Evolutionary conservation across 371 early-diverging fungal species (phyloP).

Genomic region (Rhizomucor pusillus): DNA sequence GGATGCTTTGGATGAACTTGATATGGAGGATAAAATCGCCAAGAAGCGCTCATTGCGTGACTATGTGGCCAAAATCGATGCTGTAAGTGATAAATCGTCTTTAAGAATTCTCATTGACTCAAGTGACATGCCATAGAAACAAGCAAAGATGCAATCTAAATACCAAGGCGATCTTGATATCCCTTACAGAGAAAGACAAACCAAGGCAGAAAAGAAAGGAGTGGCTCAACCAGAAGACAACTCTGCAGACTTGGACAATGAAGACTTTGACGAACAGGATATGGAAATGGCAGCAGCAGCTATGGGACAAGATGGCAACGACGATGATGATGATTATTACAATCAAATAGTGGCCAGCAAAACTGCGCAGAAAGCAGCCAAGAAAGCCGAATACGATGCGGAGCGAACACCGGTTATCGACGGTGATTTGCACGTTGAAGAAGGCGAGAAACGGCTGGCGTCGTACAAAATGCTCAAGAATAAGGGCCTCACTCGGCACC

Average conservation of each 20-base stretch:
- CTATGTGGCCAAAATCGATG: slow-evolving; percentile 71
- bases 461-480: slow-evolving; percentile 93
- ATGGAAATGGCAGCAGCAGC: slow-evolving; percentile 39
- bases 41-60: slow-evolving; percentile 70
- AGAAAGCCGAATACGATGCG: slow-evolving; percentile 44
- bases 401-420: slow-evolving; percentile 37
- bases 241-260: slow-evolving; percentile 64
- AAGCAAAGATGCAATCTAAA: slow-evolving; percentile 41
- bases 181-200: slow-evolving; percentile 66
- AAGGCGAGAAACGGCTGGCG: slow-evolving; percentile 75
- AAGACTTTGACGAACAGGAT: slow-evolving; percentile 58
- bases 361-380: slow-evolving; percentile 49
- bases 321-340: slow-evolving; percentile 58
- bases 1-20: slow-evolving; percentile 70
- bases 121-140: slow-evolving; percentile 21
- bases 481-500: slow-evolving; percentile 91
- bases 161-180: slow-evolving; percentile 75
- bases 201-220: slow-evolving; percentile 50
- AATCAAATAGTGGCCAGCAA: slow-evolving; percentile 44
- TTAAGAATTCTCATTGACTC: background rate
- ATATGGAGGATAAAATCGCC: slow-evolving; percentile 76
- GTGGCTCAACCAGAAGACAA: slow-evolving; percentile 55
- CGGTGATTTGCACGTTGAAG: slow-evolving; percentile 44
- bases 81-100: slow-evolving; percentile 37
- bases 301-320: no score